Conservation (phyloP, 176 grass and related monocot genomes). For the Carex parvula region DNA sequence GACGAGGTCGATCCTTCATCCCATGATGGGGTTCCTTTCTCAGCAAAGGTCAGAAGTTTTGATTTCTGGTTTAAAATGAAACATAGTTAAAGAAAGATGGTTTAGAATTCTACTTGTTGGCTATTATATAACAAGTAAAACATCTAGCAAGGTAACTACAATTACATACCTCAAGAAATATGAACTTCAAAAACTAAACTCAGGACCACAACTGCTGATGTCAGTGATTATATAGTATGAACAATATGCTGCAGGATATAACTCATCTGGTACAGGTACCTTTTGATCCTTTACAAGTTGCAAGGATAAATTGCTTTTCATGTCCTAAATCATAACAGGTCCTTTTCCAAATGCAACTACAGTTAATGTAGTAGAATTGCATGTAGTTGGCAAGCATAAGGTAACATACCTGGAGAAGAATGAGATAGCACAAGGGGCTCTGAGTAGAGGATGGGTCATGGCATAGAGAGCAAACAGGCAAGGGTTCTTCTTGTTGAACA, state of each 20-base stretch:
- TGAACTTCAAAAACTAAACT: not conserved
- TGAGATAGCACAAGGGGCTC: constrained; percentile 91
- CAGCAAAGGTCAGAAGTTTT: constrained; percentile 79
- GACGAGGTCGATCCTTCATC: constrained; percentile 35
- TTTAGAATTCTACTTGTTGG: constrained; percentile 16
- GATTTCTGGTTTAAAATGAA: constrained; percentile 72
- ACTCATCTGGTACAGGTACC: not conserved
- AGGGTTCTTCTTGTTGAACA: constrained; percentile 43
- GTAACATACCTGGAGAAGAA: constrained; percentile 88
- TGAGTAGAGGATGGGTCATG: constrained; percentile 68
- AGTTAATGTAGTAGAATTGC: constrained; percentile 17
- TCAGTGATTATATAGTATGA: not conserved
- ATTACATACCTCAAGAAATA: constrained; percentile 20
- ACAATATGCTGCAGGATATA: not conserved
- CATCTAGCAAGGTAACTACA: not conserved
- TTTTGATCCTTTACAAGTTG: not conserved
- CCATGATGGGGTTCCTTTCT: constrained; percentile 82
- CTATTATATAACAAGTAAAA: constrained; percentile 15
- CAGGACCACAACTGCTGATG: constrained; percentile 7
- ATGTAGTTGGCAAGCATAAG: constrained; percentile 21
- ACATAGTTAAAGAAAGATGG: constrained; percentile 1
- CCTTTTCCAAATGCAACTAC: constrained; percentile 8
- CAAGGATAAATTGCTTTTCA: not conserved
- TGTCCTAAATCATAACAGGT: not conserved
- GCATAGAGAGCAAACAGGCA: constrained; percentile 82